Conservation (phyloP, 495 filamentous ascomycete genomes). For the Tricharina praecox region DNA sequence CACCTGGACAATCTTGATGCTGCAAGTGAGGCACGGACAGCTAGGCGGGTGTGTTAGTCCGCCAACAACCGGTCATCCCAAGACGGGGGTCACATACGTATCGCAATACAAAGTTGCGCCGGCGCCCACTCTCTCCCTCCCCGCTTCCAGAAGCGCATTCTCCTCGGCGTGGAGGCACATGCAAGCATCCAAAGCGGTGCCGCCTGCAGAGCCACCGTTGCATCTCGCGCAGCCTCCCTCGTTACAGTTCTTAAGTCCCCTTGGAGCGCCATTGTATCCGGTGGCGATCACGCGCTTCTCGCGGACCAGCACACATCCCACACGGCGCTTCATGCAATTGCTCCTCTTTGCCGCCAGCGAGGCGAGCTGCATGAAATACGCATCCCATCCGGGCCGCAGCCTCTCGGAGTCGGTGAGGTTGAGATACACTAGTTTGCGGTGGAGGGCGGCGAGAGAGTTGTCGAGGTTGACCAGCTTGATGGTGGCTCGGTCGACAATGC, state of each 20-base stretch:
- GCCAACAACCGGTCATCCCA: not conserved
- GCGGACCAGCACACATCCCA: constrained; percentile 86
- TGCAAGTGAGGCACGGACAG: constrained; percentile 94
- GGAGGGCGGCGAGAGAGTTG: constrained; percentile 48
- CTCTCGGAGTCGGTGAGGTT: constrained; percentile 62
- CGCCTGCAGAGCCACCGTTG: constrained; percentile 54
- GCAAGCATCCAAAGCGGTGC: constrained; percentile 63
- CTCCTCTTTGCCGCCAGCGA: constrained; percentile 77
- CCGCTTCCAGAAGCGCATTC: constrained; percentile 87
- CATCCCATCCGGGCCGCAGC: constrained; percentile 84
- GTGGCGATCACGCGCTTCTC: constrained; percentile 79
- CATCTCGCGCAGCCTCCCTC: constrained; percentile 85
- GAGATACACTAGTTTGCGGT: constrained; percentile 47
- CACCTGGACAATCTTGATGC: constrained; percentile 91
- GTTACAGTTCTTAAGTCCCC: constrained; percentile 72
- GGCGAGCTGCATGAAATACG: constrained; percentile 93
- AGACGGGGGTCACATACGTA: constrained; percentile 40
- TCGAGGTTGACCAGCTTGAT: constrained; percentile 75
- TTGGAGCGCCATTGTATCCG: constrained; percentile 93
- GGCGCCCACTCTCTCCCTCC: constrained; percentile 69
- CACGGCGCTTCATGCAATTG: constrained; percentile 96
- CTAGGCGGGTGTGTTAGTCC: constrained; percentile 23
- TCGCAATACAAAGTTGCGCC: constrained; percentile 78
- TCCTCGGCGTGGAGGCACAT: constrained; percentile 94
- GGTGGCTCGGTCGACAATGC: constrained; percentile 61